phyloP scores from a whole-genome alignment of 257 asterid species.

The Forsythia suspensa region DNA sequence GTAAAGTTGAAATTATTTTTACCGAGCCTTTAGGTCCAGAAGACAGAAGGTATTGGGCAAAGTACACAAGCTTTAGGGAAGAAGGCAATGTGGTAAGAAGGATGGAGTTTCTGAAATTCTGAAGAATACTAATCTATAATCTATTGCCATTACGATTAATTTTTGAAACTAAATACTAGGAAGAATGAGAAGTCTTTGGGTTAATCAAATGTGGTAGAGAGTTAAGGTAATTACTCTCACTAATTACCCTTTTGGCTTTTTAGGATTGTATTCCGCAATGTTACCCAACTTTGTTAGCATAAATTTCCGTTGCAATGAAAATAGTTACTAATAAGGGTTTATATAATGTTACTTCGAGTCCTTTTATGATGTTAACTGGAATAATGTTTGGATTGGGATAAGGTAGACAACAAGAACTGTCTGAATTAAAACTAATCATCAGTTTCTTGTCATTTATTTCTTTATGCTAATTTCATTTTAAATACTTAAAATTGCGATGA shows the following conservation, averaged over 20 bases:
- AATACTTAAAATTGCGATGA: not conserved
- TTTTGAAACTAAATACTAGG: not conserved
- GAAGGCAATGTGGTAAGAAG: constrained; percentile 24
- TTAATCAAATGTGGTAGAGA: not conserved
- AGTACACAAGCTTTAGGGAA: constrained; percentile 31
- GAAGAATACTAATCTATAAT: constrained; percentile 34
- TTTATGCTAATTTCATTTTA: not conserved
- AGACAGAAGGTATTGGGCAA: constrained; percentile 28
- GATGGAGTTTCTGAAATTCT: constrained; percentile 29
- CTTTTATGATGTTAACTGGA: not conserved
- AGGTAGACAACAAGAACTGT: not conserved
- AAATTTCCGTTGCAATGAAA: not conserved
- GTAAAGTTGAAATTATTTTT: constrained; percentile 30
- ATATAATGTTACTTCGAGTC: not conserved
- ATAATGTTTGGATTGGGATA: not conserved
- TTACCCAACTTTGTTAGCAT: not conserved
- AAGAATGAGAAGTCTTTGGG: not conserved
- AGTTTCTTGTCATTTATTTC: constrained; percentile 1
- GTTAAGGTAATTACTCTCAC: not conserved
- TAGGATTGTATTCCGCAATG: not conserved
- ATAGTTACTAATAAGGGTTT: not conserved
- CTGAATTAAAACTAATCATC: not conserved
- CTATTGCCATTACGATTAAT: constrained; percentile 32
- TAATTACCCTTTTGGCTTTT: not conserved
- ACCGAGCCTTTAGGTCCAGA: constrained; percentile 23